phyloP scores from a whole-genome alignment of 371 early-diverging fungal species.

The Apophysomyces variabilis region DNA sequence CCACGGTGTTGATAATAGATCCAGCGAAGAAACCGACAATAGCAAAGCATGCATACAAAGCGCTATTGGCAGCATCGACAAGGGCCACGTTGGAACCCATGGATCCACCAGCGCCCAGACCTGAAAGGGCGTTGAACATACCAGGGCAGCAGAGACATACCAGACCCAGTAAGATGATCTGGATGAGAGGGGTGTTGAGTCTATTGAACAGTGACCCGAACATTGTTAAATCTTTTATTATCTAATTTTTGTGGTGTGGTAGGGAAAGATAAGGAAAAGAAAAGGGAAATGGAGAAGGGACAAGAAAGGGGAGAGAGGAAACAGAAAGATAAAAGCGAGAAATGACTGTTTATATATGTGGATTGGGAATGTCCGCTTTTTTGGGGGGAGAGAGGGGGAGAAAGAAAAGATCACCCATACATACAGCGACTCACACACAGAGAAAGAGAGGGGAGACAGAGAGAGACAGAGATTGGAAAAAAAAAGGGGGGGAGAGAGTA shows the following conservation, averaged over 20 bases:
- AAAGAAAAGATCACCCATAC: too few relatives aligned
- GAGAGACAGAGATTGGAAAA: too few relatives aligned
- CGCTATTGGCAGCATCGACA: slow-evolving; percentile 65
- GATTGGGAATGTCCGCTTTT: slow-evolving; percentile 5
- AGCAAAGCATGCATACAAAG: slow-evolving; percentile 68
- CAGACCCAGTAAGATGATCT: slow-evolving; percentile 71
- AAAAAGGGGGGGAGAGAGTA: too few relatives aligned
- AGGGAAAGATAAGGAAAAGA: slow-evolving; percentile 4
- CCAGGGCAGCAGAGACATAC: slow-evolving; percentile 82
- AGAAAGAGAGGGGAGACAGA: too few relatives aligned
- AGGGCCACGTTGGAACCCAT: slow-evolving; percentile 53
- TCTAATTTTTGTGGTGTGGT: background rate
- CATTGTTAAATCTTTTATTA: too few relatives aligned
- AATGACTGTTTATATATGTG: background rate
- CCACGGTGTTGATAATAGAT: slow-evolving; percentile 57
- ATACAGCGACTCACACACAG: too few relatives aligned
- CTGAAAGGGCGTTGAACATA: slow-evolving; percentile 70
- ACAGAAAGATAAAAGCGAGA: background rate
- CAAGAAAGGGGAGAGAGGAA: background rate
- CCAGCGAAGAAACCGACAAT: slow-evolving; percentile 65
- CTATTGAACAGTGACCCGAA: background rate
- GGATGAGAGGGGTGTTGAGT: slow-evolving; percentile 58
- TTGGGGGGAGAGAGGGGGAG: too few relatives aligned
- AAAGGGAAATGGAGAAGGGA: background rate
- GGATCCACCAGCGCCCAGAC: slow-evolving; percentile 54